Evolutionary conservation across 164 flowering plant species (phyloP).

Genomic region (Piper longum): DNA sequence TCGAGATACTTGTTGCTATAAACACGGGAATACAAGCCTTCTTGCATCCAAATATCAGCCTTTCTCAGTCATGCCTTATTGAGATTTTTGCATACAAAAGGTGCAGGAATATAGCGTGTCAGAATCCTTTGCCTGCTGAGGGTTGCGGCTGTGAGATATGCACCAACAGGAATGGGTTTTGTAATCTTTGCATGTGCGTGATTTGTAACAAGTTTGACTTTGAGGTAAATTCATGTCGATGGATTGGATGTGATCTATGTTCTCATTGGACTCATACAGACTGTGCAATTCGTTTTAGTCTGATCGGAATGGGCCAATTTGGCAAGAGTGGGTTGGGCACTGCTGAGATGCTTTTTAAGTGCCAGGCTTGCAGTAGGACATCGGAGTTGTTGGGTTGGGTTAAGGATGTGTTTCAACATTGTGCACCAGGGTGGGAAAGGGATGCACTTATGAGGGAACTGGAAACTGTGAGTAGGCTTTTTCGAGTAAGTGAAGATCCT

Average conservation of each 20-base stretch:
- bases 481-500: conserved; percentile 80
- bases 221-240: conserved; percentile 93
- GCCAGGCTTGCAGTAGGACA: conserved; percentile 79
- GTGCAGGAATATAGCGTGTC: conserved; percentile 93
- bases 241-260: conserved; percentile 95
- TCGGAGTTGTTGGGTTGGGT: conserved; percentile 97
- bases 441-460: conserved; percentile 74
- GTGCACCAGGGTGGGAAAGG: conserved; percentile 86
- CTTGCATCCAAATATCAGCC: conserved; percentile 77
- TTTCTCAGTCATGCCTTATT: conserved; percentile 73
- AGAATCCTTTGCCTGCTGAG: conserved; percentile 78
- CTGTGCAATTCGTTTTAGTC: conserved; percentile 85
- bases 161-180: conserved; percentile 52
- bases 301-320: conserved; percentile 64
- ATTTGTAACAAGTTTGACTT: too few species aligned
- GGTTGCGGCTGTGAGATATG: conserved; percentile 84
- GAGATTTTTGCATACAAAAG: conserved; percentile 80
- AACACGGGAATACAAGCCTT: conserved; percentile 92
- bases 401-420: conserved; percentile 91
- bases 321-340: conserved; percentile 49
- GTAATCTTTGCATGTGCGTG: too few species aligned
- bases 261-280: conserved; percentile 99
- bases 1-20: conserved; percentile 81
- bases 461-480: conserved; percentile 77
- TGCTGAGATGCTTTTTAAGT: conserved; percentile 83